A percentile compares a stretch with the other conserved stretches of the same genome.
phyloP scores from a whole-genome alignment of 345 rosid genomes.

The Brassica carinata region DNA sequence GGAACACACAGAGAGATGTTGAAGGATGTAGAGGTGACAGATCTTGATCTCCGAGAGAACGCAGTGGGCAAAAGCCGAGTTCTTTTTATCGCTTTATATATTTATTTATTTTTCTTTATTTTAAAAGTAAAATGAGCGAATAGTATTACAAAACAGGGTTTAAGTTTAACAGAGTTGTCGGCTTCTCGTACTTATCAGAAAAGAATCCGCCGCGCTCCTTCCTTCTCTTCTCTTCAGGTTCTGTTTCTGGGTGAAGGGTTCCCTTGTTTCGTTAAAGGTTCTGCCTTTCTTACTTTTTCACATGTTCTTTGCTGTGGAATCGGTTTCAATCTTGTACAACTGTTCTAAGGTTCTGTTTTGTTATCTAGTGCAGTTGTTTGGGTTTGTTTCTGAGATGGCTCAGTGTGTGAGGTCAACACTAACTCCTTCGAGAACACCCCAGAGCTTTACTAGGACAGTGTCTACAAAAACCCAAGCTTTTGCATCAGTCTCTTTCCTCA shows the following conservation, averaged over 20 bases:
- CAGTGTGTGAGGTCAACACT: constrained; percentile 42
- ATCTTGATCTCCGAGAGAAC: constrained; percentile 36
- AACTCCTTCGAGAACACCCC: constrained; percentile 50
- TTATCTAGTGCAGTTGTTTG: neutral
- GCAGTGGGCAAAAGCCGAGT: neutral
- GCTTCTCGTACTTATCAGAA: constrained; percentile 10
- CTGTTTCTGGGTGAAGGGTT: neutral
- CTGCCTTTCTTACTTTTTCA: neutral
- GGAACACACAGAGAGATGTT: neutral
- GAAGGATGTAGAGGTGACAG: constrained; percentile 26
- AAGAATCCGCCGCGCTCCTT: neutral
- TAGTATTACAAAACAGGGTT: neutral
- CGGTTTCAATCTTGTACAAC: neutral
- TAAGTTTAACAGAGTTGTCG: neutral
- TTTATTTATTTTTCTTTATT: neutral
- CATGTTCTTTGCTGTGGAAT: neutral
- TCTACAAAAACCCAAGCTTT: constrained; percentile 27
- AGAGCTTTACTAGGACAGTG: constrained; percentile 11
- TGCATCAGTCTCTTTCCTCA: constrained; percentile 38
- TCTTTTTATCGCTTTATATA: neutral
- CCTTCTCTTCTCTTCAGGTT: constrained; percentile 7
- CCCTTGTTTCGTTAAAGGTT: constrained; percentile 8
- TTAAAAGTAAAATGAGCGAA: neutral
- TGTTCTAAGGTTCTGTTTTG: neutral
- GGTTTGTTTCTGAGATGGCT: constrained; percentile 45